phyloP scores from a whole-genome alignment of 495 filamentous ascomycete genomes.

The Aeminium ludgeri region DNA sequence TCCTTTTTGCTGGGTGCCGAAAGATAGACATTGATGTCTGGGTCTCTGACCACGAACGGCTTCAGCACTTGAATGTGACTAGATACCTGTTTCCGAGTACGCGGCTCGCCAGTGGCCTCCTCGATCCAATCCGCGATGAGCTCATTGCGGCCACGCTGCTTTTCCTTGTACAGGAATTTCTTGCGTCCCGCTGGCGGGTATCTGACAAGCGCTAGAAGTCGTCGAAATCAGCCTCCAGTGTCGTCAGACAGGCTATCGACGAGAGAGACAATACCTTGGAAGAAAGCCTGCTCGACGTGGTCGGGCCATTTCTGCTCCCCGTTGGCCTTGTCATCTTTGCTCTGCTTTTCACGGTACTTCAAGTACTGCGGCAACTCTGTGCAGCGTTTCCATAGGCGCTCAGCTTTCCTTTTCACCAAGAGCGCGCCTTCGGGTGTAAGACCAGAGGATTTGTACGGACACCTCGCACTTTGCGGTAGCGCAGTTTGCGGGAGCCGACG shows the following conservation, averaged over 20 bases:
- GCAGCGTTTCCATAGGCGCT: conserved; percentile 16
- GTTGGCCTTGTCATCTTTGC: conserved; percentile 32
- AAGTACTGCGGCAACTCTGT: conserved; percentile 39
- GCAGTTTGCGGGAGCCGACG: too few relatives aligned
- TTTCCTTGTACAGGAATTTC: conserved; percentile 47
- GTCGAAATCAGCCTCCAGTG: conserved; percentile 4
- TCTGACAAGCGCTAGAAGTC: conserved; percentile 51
- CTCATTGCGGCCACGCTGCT: conserved; percentile 76
- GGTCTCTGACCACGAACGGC: conserved; percentile 50
- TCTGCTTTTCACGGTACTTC: conserved; percentile 52
- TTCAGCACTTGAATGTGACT: conserved; percentile 97
- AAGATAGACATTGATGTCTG: conserved; percentile 28
- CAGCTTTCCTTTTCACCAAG: conserved; percentile 14
- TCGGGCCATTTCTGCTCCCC: conserved; percentile 63
- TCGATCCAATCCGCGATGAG: conserved; percentile 72
- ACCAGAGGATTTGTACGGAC: too few relatives aligned
- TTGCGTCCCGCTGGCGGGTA: conserved; percentile 68
- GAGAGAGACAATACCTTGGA: conserved; percentile 60
- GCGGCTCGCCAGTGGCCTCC: conserved; percentile 44
- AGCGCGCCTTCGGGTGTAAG: too few relatives aligned
- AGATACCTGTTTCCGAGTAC: conserved; percentile 76
- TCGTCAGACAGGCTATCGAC: conserved; percentile 12
- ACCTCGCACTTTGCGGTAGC: too few relatives aligned
- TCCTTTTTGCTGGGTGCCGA: conserved; percentile 4
- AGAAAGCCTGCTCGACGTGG: conserved; percentile 69